Evolutionary conservation across 129 eudicot genomes (phyloP), one percentile per base, ranked within the genome.

Genomic region (Artemisia tridentata): DNA sequence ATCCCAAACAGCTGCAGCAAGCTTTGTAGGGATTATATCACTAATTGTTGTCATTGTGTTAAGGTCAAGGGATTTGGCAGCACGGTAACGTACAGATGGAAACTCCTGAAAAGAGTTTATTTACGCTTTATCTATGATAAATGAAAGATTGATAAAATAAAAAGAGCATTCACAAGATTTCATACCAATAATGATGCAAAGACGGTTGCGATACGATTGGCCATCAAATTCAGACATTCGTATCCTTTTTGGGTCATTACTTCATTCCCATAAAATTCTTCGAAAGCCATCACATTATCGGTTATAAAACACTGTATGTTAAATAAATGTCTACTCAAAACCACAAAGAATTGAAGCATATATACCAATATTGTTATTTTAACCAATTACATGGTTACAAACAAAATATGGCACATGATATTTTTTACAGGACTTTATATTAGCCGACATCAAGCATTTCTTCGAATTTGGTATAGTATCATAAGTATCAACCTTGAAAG

Each of bases 1-100:
- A 70, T 91, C 88, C 97, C 97, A 91, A 61, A 91, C 77, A 54
- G 66, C 85, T 76, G 97, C 96, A 79, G 97, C 97, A 63, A 91
- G 91, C 77, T 86, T 91, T 67, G 96, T 88, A 54, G 96, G 91
- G 49, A 91, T 73, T 68, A 91, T 67, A 84, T 91, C 97, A 79
- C 91, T 82, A 80, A 70, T 84, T 11, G 96, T 91, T 25, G 88
- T 91, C 96, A 83, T 80, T 48, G 93, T 91, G 70, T 68, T 81
- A 19, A 84, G 74, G 72, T 91, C 96, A 41, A 91, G 97, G 68
- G 91, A 86, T 78, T 86, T 88, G 63, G 96, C 96, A 64, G 96
- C 93, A 56, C 97, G 97, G 76, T 86, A 91, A 14, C 96, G 96
- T 63, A 92, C 98, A 27, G 72, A 76, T 50, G 98, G 98, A 68